Base-by-base conservation (phyloP, 768 basidiomycete species). In the Collybiopsis luxurians region DNA sequence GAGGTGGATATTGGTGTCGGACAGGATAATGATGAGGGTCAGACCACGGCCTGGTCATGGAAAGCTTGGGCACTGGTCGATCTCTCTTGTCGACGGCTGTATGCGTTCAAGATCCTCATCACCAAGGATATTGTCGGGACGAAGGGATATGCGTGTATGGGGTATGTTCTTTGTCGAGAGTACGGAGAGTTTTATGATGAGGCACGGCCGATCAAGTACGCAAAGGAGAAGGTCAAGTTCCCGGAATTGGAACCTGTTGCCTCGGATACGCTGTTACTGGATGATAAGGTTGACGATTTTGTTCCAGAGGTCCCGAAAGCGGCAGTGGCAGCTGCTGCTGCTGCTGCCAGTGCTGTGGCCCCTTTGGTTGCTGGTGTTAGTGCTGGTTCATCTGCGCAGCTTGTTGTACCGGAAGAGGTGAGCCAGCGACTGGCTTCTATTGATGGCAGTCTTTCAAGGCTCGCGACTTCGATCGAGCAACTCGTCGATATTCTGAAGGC, bases 41-140 rank as follows among this genome's bases (percentile, higher is more conserved):
- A 61, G 43, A 13, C 38, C n/a, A 7, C 13, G 12, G 24, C 39
- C 24, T 76, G 72, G 72, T 67, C 71, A 48, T 75, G 75, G 75
- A 62, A 63, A 1, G 69, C 69, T 2, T 76, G 66, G 65, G 75
- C 74, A 4, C 61, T 76, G 38, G 65, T 76, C 26, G 75, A 76
- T 53, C 66, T 73, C 26, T 73, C 73, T 17, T 76, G 75, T 58
- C 66, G 69, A 17, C 62, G 71, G 0, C 72, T 76, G 6, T 76
- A 76, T 42, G 75, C 72, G 2, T 70, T 76, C 66, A 76, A 76
- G 57, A 64, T 76, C 30, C 62, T 74, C 31, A 34, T 76, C 27
- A 63, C 66, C 17, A 67, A 73, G 60, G 68, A 64, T 15, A 61
- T 56, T 19, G 67, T 65, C 2, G 43, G 58, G 0, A 62, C 60